Conservation (phyloP, 371 early-diverging fungal species). For the Phascolomyces articulosus region DNA sequence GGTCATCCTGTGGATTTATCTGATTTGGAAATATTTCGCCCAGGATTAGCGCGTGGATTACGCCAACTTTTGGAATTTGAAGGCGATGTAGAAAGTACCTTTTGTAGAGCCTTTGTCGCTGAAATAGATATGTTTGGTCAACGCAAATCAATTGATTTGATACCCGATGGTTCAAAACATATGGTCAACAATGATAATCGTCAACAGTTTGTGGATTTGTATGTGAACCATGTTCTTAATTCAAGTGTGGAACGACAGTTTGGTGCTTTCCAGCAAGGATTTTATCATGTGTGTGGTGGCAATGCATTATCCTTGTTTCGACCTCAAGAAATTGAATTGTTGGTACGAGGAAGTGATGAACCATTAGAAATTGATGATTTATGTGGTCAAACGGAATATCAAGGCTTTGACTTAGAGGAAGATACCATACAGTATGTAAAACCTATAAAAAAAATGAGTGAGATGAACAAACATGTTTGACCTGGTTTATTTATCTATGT, state of each 20-base stretch:
- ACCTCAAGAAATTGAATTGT: constrained; percentile 95
- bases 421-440: constrained; percentile 53
- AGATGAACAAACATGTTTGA: neutral
- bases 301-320: constrained; percentile 90
- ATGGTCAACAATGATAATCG: constrained; percentile 81
- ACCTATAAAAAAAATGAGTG: too few species aligned
- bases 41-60: constrained; percentile 81
- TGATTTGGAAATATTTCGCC: constrained; percentile 62
- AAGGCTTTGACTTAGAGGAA: constrained; percentile 70
- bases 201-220: constrained; percentile 81
- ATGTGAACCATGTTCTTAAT: constrained; percentile 82
- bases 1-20: constrained; percentile 59
- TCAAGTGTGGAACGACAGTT: constrained; percentile 80
- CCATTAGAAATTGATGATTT: constrained; percentile 82
- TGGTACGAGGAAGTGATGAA: constrained; percentile 92
- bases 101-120: constrained; percentile 83
- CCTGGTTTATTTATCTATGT: neutral
- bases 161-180: constrained; percentile 71
- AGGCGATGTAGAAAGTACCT: constrained; percentile 84
- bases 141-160: constrained; percentile 65
- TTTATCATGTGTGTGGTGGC: constrained; percentile 90
- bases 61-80: constrained; percentile 80
- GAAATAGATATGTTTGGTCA: constrained; percentile 84
- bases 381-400: constrained; percentile 80
- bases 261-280: constrained; percentile 90